Evolutionary conservation across 108 stramenopile genomes (phyloP).

Genomic region (Cyclostephanos invisitatus): DNA sequence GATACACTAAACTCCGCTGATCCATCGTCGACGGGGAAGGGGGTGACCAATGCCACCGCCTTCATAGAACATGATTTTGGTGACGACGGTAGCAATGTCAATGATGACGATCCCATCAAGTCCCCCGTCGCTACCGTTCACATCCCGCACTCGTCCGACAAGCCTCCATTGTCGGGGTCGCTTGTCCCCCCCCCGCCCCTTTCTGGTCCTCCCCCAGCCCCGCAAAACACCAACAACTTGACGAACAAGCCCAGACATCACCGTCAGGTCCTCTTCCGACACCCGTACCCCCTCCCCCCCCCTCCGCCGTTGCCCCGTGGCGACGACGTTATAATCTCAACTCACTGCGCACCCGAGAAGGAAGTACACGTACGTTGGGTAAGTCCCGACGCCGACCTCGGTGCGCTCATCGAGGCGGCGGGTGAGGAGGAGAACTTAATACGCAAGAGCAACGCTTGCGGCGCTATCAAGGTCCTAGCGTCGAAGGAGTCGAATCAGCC

Average conservation of each 20-base stretch:
- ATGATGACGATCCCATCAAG: neutral
- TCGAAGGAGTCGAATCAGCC: constrained; percentile 57
- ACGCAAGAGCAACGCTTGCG: constrained; percentile 78
- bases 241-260: constrained; percentile 17
- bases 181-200: neutral
- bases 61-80: too few species aligned
- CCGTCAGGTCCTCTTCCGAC: constrained; percentile 61
- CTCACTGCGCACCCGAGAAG: constrained; percentile 26
- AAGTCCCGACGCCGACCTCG: constrained; percentile 61
- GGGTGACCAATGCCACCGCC: too few species aligned
- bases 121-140: neutral
- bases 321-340: constrained; percentile 49
- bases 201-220: neutral
- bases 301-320: constrained; percentile 43
- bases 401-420: constrained; percentile 60
- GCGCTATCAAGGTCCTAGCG: constrained; percentile 68
- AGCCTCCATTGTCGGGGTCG: neutral
- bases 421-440: constrained; percentile 48
- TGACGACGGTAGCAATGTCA: neutral
- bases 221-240: neutral
- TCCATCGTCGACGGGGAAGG: too few species aligned
- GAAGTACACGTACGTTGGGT: constrained; percentile 20
- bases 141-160: neutral
- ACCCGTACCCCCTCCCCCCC: constrained; percentile 73
- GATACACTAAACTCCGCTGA: too few species aligned